Conservation (phyloP, 176 grass and related monocot species). For the Carex myosuroides region DNA sequence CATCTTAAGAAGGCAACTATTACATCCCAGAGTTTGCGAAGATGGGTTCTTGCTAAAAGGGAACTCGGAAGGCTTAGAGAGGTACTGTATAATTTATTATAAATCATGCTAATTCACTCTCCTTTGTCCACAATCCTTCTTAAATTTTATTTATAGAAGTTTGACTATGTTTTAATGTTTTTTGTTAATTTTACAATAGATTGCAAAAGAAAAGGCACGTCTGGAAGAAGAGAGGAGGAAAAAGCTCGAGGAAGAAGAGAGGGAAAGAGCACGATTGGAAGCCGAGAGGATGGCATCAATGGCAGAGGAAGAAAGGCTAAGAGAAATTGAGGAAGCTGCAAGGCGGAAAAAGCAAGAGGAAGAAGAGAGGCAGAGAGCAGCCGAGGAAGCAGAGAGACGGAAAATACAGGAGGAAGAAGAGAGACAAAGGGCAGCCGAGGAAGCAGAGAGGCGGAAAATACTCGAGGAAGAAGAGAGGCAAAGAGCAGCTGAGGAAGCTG, state of each 20-base stretch:
- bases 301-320: constrained; percentile 13
- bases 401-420: constrained; percentile 11
- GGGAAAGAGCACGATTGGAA: constrained; percentile 13
- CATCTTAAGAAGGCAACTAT: constrained; percentile 50
- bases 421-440: neutral
- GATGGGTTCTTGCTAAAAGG: constrained; percentile 66
- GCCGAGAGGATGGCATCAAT: neutral
- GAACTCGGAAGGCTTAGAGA: constrained; percentile 79
- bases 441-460: neutral
- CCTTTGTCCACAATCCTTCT: neutral
- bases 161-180: neutral
- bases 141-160: neutral
- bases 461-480: neutral
- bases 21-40: constrained; percentile 82
- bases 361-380: constrained; percentile 1
- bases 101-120: neutral
- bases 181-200: constrained; percentile 11
- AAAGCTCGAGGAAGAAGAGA: constrained; percentile 21
- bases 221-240: constrained; percentile 6
- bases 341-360: neutral
- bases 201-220: constrained; percentile 12
- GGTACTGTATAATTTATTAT: constrained; percentile 34
- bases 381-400: neutral
- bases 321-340: constrained; percentile 11
- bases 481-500: constrained; percentile 8